Evolutionary conservation across 2,329 filamentous ascomycete species (phyloP), one percentile per base, ranked within the genome.

Genomic region (Diaporthe velutina): DNA sequence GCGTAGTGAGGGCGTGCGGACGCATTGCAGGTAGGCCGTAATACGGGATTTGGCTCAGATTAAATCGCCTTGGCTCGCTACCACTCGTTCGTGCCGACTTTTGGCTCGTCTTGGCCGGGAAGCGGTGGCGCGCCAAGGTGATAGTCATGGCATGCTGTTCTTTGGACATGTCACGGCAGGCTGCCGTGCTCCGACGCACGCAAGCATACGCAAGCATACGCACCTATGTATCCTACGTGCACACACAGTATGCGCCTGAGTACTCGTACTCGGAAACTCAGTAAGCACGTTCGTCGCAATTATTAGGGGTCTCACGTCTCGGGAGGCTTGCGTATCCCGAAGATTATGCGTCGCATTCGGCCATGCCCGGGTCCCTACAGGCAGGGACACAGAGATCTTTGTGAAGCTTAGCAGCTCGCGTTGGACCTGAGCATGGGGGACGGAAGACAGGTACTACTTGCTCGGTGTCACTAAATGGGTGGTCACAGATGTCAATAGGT

Each of bases 41-140:
- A 52, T 28, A 68, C 64, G 45, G 64, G 61, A 22, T 54, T 54
- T 40, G 9, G 64, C 64, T 52, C 64, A 68, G 48, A 68, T 68
- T 38, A 68, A 54, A 54, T 54, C 33, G 48, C 35, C 64, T 40
- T 68, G 64, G 64, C 64, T 50, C 42, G 42, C 40, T 33, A 12
- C 60, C 28, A 48, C 60, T 66, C 42, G 61, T 67, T 52, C 30
- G 61, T 52, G 61, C 61, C 45, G 42, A 67, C 30, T 67, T 52
- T 52, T 42, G 12, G n/a, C 30, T 50, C 61, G 2, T 50, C 61
- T 67, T 64, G 40, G 60, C 60, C 22, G 40, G 60, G 4, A 64
- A 42, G 25, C 64, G 45, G 64, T 25, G 64, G 45, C 30, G 33
- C 30, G 64, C 64, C 64, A 68, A 68, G 64, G 48, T 38, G 64